Conservation (phyloP, 129 eudicot genomes). For the Helichrysum umbraculigerum region DNA sequence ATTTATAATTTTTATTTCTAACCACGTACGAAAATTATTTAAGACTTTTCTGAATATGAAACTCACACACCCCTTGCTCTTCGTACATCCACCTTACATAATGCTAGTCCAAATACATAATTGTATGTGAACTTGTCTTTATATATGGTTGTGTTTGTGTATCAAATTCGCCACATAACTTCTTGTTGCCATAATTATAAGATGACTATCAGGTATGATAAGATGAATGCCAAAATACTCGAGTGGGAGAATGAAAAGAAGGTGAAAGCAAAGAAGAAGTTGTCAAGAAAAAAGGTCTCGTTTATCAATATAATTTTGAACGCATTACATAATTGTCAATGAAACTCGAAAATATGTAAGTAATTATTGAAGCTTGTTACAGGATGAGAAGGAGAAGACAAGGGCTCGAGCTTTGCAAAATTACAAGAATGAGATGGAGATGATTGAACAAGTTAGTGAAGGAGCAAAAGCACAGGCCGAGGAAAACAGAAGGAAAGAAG, state of each 20-base stretch:
- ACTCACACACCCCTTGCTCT: too few relatives aligned
- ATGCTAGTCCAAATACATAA: too few relatives aligned
- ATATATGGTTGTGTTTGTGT: too few relatives aligned
- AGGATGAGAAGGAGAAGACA: conserved; percentile 56
- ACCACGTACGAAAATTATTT: neutral
- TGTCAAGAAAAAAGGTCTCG: conserved; percentile 55
- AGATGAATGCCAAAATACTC: conserved; percentile 55
- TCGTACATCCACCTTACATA: too few relatives aligned
- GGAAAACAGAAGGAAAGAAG: conserved; percentile 58
- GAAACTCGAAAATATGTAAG: conserved; percentile 13
- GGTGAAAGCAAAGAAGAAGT: conserved; percentile 58
- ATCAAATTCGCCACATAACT: neutral
- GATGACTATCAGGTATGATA: conserved; percentile 54
- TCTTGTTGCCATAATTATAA: neutral
- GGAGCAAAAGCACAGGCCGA: conserved; percentile 77
- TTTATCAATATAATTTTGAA: too few relatives aligned
- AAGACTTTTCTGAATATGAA: neutral
- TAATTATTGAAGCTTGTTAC: conserved; percentile 30
- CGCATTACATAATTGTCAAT: neutral
- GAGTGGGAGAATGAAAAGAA: conserved; percentile 89
- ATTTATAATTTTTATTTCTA: neutral
- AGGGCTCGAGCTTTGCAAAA: conserved; percentile 52
- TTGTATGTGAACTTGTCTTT: too few relatives aligned
- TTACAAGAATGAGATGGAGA: conserved; percentile 47
- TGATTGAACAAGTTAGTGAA: conserved; percentile 58